phyloP scores from a whole-genome alignment of 805 yeast genomes.

The Candida ulmi region DNA sequence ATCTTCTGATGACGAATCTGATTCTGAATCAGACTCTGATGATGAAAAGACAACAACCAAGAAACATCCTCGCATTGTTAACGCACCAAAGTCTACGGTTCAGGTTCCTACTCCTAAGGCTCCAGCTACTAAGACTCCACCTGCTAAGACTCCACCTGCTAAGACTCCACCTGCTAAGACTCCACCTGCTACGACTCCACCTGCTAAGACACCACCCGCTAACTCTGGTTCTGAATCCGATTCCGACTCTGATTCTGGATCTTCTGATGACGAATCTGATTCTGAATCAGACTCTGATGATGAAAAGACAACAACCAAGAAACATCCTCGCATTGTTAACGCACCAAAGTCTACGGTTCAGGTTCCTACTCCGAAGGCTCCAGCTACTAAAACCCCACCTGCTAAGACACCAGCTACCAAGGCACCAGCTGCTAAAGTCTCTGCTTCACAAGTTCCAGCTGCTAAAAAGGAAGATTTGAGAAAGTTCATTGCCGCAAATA shows the following conservation, averaged over 20 bases:
- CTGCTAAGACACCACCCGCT: too few relatives aligned
- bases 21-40: constrained; percentile 28
- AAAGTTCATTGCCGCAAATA: constrained; percentile 11
- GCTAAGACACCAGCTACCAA: too few relatives aligned
- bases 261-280: constrained; percentile 36
- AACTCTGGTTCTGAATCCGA: constrained; percentile 5
- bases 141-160: too few relatives aligned
- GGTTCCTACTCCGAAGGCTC: too few relatives aligned
- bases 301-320: constrained; percentile 20
- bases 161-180: too few relatives aligned
- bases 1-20: constrained; percentile 36
- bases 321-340: constrained; percentile 39
- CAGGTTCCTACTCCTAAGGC: too few relatives aligned
- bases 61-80: constrained; percentile 39
- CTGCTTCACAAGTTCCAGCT: constrained; percentile 12
- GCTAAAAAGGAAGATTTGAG: constrained; percentile 6
- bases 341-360: constrained; percentile 39
- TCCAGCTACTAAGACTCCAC: constrained; percentile 1
- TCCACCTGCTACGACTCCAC: too few relatives aligned
- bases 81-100: constrained; percentile 38
- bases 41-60: constrained; percentile 18
- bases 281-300: constrained; percentile 26
- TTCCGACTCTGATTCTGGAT: constrained; percentile 7
- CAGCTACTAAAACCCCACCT: background rate
- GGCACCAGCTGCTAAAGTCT: too few relatives aligned